These are phyloP conservation scores for Cyclocybe cylindracea DNA, from an alignment of 768 basidiomycete species.

Conservation along the genomic window DNA sequence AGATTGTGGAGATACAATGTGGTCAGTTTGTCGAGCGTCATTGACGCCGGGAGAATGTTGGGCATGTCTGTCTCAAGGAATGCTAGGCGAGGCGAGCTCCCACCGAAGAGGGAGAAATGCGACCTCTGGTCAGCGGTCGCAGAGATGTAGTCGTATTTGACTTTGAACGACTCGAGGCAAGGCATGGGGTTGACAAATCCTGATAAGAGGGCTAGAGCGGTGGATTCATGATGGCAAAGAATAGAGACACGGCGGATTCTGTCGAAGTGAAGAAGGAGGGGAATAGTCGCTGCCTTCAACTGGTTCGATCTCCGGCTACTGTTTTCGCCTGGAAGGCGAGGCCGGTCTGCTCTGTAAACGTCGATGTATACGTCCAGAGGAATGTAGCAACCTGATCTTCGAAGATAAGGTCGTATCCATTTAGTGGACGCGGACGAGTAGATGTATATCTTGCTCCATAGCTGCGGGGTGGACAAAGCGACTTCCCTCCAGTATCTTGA, in stretches of 20 bases:
- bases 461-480: slow-evolving; percentile 31
- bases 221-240: background rate
- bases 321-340: background rate
- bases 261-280: background rate
- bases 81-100: slow-evolving; percentile 21
- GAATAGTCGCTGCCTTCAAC: background rate
- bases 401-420: slow-evolving; percentile 25
- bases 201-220: background rate
- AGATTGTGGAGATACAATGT: slow-evolving; percentile 29
- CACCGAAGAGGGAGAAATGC: slow-evolving; percentile 14
- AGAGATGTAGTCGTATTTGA: slow-evolving; percentile 13
- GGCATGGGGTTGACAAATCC: slow-evolving; percentile 15
- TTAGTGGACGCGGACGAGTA: slow-evolving; percentile 25
- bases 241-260: slow-evolving; percentile 2
- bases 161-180: slow-evolving; percentile 24
- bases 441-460: slow-evolving; percentile 42
- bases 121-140: background rate
- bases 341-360: slow-evolving; percentile 27
- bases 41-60: slow-evolving; percentile 20
- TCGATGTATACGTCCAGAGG: slow-evolving; percentile 32
- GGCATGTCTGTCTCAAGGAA: slow-evolving; percentile 28
- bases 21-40: slow-evolving; percentile 26
- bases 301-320: background rate
- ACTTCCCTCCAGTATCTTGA: slow-evolving; percentile 40
- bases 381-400: slow-evolving; percentile 25